Percentiles rank a stretch among this genome's conserved stretches.
These are phyloP conservation scores for Paradendryphiella salina DNA, from an alignment of 2,329 filamentous ascomycete genomes.

Conservation along the genomic window DNA sequence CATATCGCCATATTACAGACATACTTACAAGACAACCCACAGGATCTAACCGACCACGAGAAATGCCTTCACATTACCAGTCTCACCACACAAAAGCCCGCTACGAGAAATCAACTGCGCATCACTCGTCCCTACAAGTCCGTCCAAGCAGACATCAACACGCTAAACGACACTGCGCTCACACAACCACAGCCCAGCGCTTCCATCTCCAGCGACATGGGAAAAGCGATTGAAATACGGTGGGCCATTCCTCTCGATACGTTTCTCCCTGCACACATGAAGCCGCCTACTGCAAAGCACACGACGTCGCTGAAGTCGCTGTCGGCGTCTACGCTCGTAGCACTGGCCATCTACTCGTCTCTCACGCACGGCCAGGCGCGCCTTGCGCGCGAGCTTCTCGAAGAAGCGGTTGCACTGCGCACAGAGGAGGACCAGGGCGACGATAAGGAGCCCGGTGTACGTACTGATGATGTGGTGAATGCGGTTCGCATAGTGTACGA, in stretches of 20 bases:
- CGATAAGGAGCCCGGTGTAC: not conserved
- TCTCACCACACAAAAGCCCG: conserved; percentile 8
- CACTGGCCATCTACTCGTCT: conserved; percentile 1
- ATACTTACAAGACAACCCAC: too few relatives aligned
- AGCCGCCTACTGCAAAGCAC: not conserved
- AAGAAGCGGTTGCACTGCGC: conserved; percentile 10
- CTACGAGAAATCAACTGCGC: conserved; percentile 11
- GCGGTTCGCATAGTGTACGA: conserved; percentile 16
- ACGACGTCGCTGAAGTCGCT: not conserved
- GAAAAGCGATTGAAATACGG: conserved; percentile 3
- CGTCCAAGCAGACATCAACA: conserved; percentile 3
- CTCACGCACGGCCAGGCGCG: conserved; percentile 15
- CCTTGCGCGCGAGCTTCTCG: conserved; percentile 2
- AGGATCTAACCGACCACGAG: conserved; percentile 15
- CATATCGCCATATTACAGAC: not conserved
- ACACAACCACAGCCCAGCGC: too few relatives aligned
- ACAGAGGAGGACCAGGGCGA: conserved; percentile 2
- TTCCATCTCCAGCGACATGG: not conserved
- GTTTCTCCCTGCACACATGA: conserved; percentile 4
- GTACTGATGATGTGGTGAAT: conserved; percentile 8
- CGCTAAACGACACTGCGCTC: not conserved
- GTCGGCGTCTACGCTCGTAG: not conserved
- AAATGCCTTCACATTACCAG: conserved; percentile 15
- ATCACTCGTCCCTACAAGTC: conserved; percentile 11
- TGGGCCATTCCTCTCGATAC: conserved; percentile 7